Evolutionary conservation across 2,329 filamentous ascomycete species (phyloP).

Genomic region (Helminthosporium solani): DNA sequence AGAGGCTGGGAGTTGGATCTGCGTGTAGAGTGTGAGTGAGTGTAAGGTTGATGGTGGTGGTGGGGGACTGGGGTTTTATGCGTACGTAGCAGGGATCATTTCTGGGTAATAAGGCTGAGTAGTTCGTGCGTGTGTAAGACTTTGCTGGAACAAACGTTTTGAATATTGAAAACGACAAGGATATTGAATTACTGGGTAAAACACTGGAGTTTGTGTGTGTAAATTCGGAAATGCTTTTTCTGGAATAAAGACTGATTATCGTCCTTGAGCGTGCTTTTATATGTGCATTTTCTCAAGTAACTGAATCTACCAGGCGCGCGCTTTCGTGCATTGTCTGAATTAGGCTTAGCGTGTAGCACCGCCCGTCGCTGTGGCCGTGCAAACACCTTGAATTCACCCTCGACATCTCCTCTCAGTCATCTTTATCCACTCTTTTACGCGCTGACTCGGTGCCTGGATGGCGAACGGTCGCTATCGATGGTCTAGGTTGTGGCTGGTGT

Average conservation of each 20-base stretch:
- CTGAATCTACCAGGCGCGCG: not conserved
- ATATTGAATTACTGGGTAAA: no score
- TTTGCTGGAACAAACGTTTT: not conserved
- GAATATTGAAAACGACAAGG: not conserved
- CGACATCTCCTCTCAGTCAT: not conserved
- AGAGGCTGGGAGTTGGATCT: not conserved
- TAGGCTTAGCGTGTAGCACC: not conserved
- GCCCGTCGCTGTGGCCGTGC: not conserved
- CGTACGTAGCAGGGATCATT: conserved; percentile 3
- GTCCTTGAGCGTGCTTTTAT: not conserved
- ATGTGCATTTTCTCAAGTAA: not conserved
- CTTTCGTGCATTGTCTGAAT: not conserved
- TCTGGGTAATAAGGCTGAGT: not conserved
- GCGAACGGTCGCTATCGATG: not conserved
- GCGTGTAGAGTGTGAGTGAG: not conserved
- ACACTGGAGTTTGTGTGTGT: not conserved
- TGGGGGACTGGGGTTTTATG: not conserved
- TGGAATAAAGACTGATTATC: not conserved
- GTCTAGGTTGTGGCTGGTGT: not conserved
- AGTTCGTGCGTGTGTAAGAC: not conserved
- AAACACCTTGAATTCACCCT: not conserved
- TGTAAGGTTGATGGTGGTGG: not conserved
- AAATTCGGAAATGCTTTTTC: not conserved
- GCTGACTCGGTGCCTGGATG: not conserved
- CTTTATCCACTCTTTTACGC: no score